Evolutionary conservation across 371 early-diverging fungal genomes (phyloP).

Genomic region (Apophysomyces variabilis): DNA sequence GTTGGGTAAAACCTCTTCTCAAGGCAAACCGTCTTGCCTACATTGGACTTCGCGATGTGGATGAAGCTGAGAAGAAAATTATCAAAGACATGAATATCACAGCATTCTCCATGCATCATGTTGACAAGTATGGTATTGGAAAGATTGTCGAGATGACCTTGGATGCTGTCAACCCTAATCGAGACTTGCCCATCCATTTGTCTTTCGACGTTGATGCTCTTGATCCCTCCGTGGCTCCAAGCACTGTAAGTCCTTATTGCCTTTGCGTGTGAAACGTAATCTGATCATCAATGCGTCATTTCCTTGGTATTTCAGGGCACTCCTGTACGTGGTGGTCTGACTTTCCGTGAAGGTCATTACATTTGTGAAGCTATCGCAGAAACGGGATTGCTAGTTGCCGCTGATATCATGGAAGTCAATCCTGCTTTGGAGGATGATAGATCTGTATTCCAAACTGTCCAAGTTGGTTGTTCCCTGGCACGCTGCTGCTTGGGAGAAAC

Average conservation of each 20-base stretch:
- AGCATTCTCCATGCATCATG: conserved; percentile 97
- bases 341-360: conserved; percentile 90
- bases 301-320: conserved; percentile 64
- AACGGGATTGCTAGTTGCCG: conserved; percentile 87
- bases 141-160: conserved; percentile 94
- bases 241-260: conserved; percentile 71
- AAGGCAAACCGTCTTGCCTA: conserved; percentile 83
- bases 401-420: conserved; percentile 95
- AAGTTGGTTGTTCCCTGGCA: conserved; percentile 84
- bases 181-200: conserved; percentile 87
- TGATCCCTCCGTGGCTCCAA: conserved; percentile 93
- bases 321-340: conserved; percentile 95
- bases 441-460: conserved; percentile 81
- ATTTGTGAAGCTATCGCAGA: conserved; percentile 91
- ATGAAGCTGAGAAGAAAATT: conserved; percentile 84
- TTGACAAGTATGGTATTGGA: conserved; percentile 94
- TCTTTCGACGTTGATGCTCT: conserved; percentile 96
- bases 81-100: conserved; percentile 80
- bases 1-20: conserved; percentile 86
- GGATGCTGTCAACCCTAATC: conserved; percentile 85
- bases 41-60: conserved; percentile 96
- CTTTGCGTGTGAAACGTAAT: not conserved
- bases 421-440: conserved; percentile 82
- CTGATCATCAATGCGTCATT: not conserved
- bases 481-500: conserved; percentile 84